A percentile compares a stretch with the other conserved stretches of the same genome.
Evolutionary conservation across 495 filamentous ascomycete genomes (phyloP).

Genomic region (Hypoxylon intermedium): DNA sequence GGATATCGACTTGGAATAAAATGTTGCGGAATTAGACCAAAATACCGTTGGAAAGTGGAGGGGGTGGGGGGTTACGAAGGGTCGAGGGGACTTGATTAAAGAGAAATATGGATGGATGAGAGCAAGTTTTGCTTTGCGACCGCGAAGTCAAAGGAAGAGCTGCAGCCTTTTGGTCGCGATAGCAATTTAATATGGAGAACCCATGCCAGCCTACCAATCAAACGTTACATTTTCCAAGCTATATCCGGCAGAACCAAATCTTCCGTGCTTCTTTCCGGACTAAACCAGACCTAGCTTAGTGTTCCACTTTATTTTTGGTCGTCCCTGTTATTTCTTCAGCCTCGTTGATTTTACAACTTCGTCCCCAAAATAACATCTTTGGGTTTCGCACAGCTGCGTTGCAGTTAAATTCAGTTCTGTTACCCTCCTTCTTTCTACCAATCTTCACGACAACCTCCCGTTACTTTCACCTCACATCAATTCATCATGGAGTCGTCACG

Average conservation of each 20-base stretch:
- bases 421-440: not conserved
- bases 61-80: not conserved
- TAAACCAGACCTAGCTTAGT: not conserved
- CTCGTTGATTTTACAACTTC: constrained; percentile 15
- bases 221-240: not conserved
- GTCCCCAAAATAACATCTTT: not conserved
- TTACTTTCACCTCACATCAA: not conserved
- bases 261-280: constrained; percentile 9
- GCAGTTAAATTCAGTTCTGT: not conserved
- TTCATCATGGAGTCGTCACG: constrained; percentile 86
- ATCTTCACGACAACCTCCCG: not conserved
- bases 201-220: constrained; percentile 9
- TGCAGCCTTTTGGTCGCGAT: constrained; percentile 26
- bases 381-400: constrained; percentile 13
- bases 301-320: not conserved
- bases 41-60: not conserved
- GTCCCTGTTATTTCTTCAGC: constrained; percentile 10
- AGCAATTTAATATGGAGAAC: constrained; percentile 26
- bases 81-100: constrained; percentile 4
- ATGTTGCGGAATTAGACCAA: not conserved
- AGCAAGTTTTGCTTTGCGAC: constrained; percentile 22
- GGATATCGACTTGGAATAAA: not conserved
- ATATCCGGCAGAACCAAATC: constrained; percentile 9
- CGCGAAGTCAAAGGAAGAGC: constrained; percentile 9
- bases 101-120: constrained; percentile 10